Evolutionary conservation across 2,329 filamentous ascomycete genomes (phyloP), one percentile per base, ranked within the genome.

Genomic region (Dryadomyces sulphureus): DNA sequence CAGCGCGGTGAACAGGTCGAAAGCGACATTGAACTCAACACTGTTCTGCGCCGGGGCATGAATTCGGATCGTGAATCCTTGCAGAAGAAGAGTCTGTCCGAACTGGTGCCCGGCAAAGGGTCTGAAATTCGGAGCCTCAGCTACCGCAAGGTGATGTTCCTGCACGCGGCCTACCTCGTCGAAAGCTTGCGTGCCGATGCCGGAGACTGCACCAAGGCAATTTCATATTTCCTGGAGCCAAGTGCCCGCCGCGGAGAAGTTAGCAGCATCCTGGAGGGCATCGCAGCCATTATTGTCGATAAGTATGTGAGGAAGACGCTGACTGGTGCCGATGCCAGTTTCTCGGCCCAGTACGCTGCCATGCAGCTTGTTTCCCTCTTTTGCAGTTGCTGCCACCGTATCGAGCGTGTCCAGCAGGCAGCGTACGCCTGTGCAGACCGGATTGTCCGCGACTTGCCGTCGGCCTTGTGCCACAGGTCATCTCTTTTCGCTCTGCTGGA

Each of bases 21-120:
- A 62, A 95, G 89, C 59, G 92, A 96, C 53, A 90, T 99, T 46
- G 92, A 98, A 57, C 74, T 98, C 36, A 96, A 98, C 57, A 94
- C 88, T 1, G 84, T 96, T 17, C 70, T 99, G 43, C 80, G 90
- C 49, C 78, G 92, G 50, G 90, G 89, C 17, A 85, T 87, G 68
- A 86, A 79, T 52, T 76, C 80, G 6, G 84, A 90, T 25, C 79
- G 89, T 50, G 80, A 87, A 46, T 65, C 78, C 2, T 75, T 83
- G 51, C 88, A 94, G 59, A 95, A 93, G 67, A 84, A 80, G 56
- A 73, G 79, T 7, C 71, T 99, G 20, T 70, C 73, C 4, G 74
- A 77, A 50, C 73, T 92, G 40, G 69, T 98, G 24, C 86, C 90
- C 1, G 71, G 75, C 6, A 84, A 82, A 55, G 79, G 88, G 50